Evolutionary conservation across 768 basidiomycete species (phyloP), one percentile per base, ranked within the genome.

Genomic region (Lactarius akahatsu): DNA sequence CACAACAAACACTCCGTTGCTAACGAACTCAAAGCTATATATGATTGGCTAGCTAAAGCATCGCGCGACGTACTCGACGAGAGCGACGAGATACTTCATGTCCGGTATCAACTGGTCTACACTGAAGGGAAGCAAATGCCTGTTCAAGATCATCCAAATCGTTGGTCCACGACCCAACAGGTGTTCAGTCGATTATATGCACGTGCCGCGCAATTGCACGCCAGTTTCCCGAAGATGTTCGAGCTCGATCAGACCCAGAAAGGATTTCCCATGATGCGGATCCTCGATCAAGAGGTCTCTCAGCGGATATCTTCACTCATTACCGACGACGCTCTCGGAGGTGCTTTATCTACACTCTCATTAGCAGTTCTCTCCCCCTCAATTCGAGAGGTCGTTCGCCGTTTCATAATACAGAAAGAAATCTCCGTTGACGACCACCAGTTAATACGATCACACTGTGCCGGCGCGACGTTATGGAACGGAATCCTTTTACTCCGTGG

Each of bases 41-140:
- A 65, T 4, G 26, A 54, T 23, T 47, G 45, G 57, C 41, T 52
- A 18, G 47, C 28, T 30, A 1, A 41, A 20, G 16, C 32, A 36
- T 62, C 61, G 7, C 67, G 63, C 23, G 67, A 65, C 30, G 30
- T 68, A 9, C 63, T 64, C 13, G 63, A 60, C 30, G 67, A 64
- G 30, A 68, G 67, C 52, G 62, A 69, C 15, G 67, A 84, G 56
- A 77, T 83, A 30, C 75, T 84, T 4, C 77, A 79, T 61, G 78
- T 80, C 55, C 75, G 77, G 0, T 83, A 83, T 65, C 82, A 83
- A 64, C 69, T 85, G 20, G 74, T 84, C 5, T 83, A 84, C 61
- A 81, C 82, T 0, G 72, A 78, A 43, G 81, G 80, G 45, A 36
- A 72, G 15, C 78, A 79, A 54, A 66, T 50, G 20, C 71, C 76